Conservation (phyloP, 139 green algal genomes). For the Chlamydomonas sp. region DNA sequence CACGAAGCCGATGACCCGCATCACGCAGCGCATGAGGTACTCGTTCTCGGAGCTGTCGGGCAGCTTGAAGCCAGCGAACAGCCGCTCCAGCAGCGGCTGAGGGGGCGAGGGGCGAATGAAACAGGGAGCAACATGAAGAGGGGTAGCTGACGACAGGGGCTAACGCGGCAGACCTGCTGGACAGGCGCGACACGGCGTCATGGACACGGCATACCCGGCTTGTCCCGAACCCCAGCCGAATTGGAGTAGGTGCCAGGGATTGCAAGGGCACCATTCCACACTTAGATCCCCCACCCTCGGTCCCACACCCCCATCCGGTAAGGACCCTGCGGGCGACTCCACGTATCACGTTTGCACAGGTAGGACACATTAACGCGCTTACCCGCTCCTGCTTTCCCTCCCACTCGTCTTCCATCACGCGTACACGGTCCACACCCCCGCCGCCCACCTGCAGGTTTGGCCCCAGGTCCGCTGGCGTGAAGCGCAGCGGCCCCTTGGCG, state of each 20-base stretch:
- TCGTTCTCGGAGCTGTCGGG: constrained; percentile 94
- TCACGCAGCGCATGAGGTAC: constrained; percentile 93
- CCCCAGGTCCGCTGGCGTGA: constrained; percentile 76
- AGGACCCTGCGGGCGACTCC: too few species aligned
- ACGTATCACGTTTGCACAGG: too few species aligned
- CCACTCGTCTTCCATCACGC: too few species aligned
- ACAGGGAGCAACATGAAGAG: background rate
- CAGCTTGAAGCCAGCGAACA: constrained; percentile 90
- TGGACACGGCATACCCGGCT: too few species aligned
- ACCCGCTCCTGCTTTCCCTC: too few species aligned
- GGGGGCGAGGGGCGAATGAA: constrained; percentile 15
- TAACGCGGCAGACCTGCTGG: background rate
- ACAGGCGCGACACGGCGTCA: background rate
- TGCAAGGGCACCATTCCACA: too few species aligned
- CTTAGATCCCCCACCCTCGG: too few species aligned
- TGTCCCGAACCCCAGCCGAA: too few species aligned
- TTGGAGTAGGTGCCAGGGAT: too few species aligned
- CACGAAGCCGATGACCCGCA: constrained; percentile 84
- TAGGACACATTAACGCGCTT: too few species aligned
- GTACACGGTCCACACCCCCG: background rate
- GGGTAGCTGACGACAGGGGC: background rate
- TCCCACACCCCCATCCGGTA: too few species aligned
- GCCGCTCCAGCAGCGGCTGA: constrained; percentile 75
- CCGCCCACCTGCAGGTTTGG: constrained; percentile 45
- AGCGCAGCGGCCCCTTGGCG: constrained; percentile 48